A percentile compares a stretch with the other conserved stretches of the same genome.
Evolutionary conservation across 2,329 filamentous ascomycete genomes (phyloP).

Genomic region (Myriangium duriaei): DNA sequence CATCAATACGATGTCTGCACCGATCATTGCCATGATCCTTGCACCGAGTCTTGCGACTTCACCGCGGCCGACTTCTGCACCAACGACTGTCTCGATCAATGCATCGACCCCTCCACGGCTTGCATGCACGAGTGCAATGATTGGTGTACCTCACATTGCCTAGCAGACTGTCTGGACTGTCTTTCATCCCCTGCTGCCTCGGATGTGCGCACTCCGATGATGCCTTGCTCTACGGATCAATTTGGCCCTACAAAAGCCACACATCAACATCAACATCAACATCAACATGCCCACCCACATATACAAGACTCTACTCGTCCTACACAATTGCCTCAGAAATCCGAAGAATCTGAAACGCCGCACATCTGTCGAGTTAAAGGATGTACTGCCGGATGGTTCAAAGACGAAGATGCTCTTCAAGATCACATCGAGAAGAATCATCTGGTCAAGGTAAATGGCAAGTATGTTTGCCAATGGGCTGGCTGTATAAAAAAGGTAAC

Average conservation of each 20-base stretch:
- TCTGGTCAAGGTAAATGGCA: conserved; percentile 7
- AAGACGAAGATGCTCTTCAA: conserved; percentile 7
- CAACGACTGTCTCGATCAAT: conserved; percentile 3
- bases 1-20: conserved; percentile 3
- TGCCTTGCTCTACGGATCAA: neutral
- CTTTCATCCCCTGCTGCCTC: conserved; percentile 5
- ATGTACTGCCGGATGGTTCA: conserved; percentile 7
- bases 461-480: conserved; percentile 8
- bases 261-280: neutral
- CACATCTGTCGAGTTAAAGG: conserved; percentile 8
- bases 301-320: too few species aligned
- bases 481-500: conserved; percentile 9
- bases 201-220: conserved; percentile 3
- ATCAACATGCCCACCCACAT: too few species aligned
- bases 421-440: conserved; percentile 7
- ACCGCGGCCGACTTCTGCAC: conserved; percentile 4
- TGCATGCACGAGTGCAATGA: conserved; percentile 8
- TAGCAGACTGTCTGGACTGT: conserved; percentile 7
- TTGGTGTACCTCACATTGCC: conserved; percentile 7
- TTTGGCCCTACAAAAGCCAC: neutral
- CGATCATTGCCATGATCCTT: conserved; percentile 3
- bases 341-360: neutral
- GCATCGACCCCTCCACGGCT: conserved; percentile 7
- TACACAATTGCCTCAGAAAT: too few species aligned
- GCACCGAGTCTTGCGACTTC: conserved; percentile 6